Base-by-base conservation (phyloP, 441 rosid genomes). In the Populus trichocarpa region DNA sequence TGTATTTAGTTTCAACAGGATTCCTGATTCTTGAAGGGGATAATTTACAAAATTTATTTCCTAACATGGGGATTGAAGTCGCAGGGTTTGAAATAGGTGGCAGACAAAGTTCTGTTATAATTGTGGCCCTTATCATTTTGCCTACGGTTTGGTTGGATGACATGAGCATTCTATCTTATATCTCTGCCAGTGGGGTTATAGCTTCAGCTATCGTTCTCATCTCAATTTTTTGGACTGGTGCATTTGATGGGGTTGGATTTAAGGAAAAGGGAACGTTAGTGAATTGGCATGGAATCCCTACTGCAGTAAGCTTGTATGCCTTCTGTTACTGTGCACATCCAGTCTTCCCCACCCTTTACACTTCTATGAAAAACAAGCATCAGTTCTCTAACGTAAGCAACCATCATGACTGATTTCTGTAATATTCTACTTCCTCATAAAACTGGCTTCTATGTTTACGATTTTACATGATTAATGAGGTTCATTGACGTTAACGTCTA, bases 241-340 rank as follows among this genome's bases (percentile, higher is more conserved):
- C 91, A 0, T 80, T 89, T 69, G 93, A 89, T 22, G 99, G 97
- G 78, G 74, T 96, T 57, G 98, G 98, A 22, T 91, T 93, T 75
- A 84, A 81, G 20, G 85, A 86, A 6, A 82, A 75, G 42, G 94
- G 95, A 20, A 80, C 81, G 2, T 28, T 78, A 2, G 38, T 96
- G 12, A 85, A 88, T 59, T 84, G 81, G 89, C 80, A 75, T 22
- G 95, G 97, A 80, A 80, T 93, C 32, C 87, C 95, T 2, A 92
- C 94, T 14, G 88, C 98, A 1, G 86, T 93, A 61, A 96, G 98
- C 80, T 89, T 96, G 79, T 96, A 89, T 46, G 87, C 90, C 35
- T 96, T 96, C 82, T 96, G 98, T 80, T 96, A 88, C 30, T 93
- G 99, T 26, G 98, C 97, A 1, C 98, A 93, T 81, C 98, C 99